Conservation (phyloP, 1,139 yeast species). For the Meyerozyma carpophila region DNA sequence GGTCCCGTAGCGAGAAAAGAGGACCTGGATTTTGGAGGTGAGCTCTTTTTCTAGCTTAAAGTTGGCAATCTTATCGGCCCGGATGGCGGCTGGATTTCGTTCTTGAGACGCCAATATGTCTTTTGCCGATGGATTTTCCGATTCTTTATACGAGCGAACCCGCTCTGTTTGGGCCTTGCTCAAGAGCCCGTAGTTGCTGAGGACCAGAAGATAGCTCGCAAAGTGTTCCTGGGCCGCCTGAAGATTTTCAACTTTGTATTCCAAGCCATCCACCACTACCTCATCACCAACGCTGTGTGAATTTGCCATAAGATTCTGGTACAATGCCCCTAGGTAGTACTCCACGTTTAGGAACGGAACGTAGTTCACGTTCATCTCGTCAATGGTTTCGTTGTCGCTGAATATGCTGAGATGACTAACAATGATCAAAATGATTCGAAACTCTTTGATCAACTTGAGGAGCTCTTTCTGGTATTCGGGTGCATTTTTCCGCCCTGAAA, state of each 20-base stretch:
- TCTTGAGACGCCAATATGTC: slow-evolving; percentile 16
- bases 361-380: slow-evolving; percentile 52
- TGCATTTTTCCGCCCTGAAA: slow-evolving; percentile 21
- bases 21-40: slow-evolving; percentile 30
- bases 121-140: slow-evolving; percentile 36
- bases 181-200: slow-evolving; percentile 40
- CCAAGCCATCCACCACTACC: slow-evolving; percentile 8
- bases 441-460: slow-evolving; percentile 19
- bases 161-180: slow-evolving; percentile 31
- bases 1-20: slow-evolving; percentile 25
- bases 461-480: slow-evolving; percentile 20
- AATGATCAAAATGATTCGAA: slow-evolving; percentile 21
- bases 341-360: slow-evolving; percentile 50
- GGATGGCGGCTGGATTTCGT: slow-evolving; percentile 45
- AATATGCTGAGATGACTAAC: slow-evolving; percentile 33
- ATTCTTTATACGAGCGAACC: slow-evolving; percentile 34
- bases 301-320: slow-evolving; percentile 3
- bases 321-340: slow-evolving; percentile 42
- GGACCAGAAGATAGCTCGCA: slow-evolving; percentile 38
- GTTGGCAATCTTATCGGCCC: slow-evolving; percentile 71
- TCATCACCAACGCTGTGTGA: background rate
- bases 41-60: slow-evolving; percentile 58
- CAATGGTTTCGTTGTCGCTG: slow-evolving; percentile 55
- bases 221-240: slow-evolving; percentile 34
- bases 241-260: slow-evolving; percentile 34